Conservation (phyloP, 345 rosid genomes). For the Clarkia xantiana region DNA sequence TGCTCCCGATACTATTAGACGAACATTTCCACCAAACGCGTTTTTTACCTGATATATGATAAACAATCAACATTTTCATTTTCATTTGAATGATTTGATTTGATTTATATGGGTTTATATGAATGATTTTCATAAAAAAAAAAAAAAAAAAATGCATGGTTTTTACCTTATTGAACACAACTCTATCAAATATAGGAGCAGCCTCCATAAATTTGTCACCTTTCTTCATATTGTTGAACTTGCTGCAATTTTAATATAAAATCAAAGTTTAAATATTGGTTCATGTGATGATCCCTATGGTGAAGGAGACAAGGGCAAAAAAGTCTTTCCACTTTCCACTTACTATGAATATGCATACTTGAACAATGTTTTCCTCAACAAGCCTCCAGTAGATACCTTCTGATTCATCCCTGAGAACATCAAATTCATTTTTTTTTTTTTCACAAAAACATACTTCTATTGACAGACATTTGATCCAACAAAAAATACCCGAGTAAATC, state of each 20-base stretch:
- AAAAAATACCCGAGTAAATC: constrained; percentile 45
- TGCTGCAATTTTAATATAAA: constrained; percentile 28
- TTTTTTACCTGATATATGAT: constrained; percentile 44
- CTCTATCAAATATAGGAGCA: constrained; percentile 60
- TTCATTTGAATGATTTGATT: too few species aligned
- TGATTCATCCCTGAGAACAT: constrained; percentile 52
- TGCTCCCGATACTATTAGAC: constrained; percentile 82
- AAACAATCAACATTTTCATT: too few species aligned
- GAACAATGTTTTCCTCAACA: constrained; percentile 42
- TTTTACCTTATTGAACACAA: constrained; percentile 73
- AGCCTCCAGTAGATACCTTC: constrained; percentile 62
- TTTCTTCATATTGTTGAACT: constrained; percentile 41
- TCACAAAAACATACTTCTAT: neutral
- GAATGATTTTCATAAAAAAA: too few species aligned
- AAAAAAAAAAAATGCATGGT: too few species aligned
- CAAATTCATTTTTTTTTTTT: constrained; percentile 1
- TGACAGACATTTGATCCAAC: neutral
- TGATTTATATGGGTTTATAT: too few species aligned
- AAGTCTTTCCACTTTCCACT: constrained; percentile 14
- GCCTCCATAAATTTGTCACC: constrained; percentile 55
- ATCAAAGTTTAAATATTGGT: neutral
- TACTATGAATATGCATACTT: constrained; percentile 58
- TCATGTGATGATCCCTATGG: too few species aligned
- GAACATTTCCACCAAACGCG: constrained; percentile 80
- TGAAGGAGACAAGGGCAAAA: neutral